Percentiles rank a stretch among this genome's conserved stretches.
phyloP scores from a whole-genome alignment of 768 basidiomycete species.

The Neoboletus subvelutipes region DNA sequence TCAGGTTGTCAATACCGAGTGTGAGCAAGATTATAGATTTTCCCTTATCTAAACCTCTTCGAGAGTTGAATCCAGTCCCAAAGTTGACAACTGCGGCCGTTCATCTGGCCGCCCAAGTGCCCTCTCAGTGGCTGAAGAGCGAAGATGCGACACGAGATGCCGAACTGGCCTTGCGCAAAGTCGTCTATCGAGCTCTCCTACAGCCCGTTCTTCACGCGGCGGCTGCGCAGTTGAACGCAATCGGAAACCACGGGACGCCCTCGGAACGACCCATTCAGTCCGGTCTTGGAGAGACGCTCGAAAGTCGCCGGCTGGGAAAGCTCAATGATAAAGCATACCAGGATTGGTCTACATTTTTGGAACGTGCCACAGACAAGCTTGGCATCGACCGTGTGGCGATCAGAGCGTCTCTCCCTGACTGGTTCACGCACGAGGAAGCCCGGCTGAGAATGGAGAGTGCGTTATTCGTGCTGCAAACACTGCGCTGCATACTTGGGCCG shows the following conservation, averaged over 20 bases:
- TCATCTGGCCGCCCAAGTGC: slow-evolving; percentile 73
- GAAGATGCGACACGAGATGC: slow-evolving; percentile 35
- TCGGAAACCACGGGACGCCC: neutral
- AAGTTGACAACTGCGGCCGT: slow-evolving; percentile 41
- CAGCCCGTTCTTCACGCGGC: slow-evolving; percentile 31
- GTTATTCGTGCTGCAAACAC: slow-evolving; percentile 59
- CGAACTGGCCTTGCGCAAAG: slow-evolving; percentile 60
- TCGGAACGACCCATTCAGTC: slow-evolving; percentile 12
- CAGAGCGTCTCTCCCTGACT: slow-evolving; percentile 17
- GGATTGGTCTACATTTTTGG: slow-evolving; percentile 50
- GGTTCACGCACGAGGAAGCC: slow-evolving; percentile 21
- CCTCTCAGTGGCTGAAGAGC: slow-evolving; percentile 55
- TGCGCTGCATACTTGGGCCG: slow-evolving; percentile 70
- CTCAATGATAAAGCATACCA: slow-evolving; percentile 50
- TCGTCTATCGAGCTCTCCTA: slow-evolving; percentile 70
- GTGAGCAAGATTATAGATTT: slow-evolving; percentile 43
- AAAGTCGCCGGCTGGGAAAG: slow-evolving; percentile 51
- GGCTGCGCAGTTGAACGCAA: neutral
- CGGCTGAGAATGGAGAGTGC: slow-evolving; percentile 37
- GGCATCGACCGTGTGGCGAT: slow-evolving; percentile 20
- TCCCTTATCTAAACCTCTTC: slow-evolving; percentile 44
- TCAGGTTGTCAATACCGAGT: neutral
- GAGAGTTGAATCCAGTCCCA: slow-evolving; percentile 14
- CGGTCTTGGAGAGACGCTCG: slow-evolving; percentile 39
- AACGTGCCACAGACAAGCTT: slow-evolving; percentile 29